Percentiles rank a stretch among this genome's conserved stretches.
phyloP scores from a whole-genome alignment of 768 basidiomycete species.

The Amanita inopinata region DNA sequence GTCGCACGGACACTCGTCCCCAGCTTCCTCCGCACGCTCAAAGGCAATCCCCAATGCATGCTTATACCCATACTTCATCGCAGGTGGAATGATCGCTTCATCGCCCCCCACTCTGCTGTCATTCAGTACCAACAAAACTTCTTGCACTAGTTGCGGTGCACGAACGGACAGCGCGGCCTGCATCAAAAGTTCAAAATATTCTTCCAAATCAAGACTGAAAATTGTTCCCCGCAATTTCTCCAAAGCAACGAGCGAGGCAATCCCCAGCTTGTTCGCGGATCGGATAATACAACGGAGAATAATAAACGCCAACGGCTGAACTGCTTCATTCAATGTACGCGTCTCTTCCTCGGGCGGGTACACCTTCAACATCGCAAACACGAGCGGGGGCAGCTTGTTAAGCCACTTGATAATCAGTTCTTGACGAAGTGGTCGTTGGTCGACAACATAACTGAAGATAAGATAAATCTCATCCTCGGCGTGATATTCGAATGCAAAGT shows the following conservation, averaged over 20 bases:
- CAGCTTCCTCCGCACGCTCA: conserved; percentile 59
- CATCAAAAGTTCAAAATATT: conserved; percentile 47
- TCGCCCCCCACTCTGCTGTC: conserved; percentile 28
- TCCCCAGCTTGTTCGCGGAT: conserved; percentile 42
- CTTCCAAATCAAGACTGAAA: conserved; percentile 24
- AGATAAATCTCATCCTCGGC: conserved; percentile 46
- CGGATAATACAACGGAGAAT: conserved; percentile 42
- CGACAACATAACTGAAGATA: conserved; percentile 33
- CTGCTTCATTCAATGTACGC: conserved; percentile 20
- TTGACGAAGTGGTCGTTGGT: conserved; percentile 19
- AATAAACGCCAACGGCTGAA: conserved; percentile 18
- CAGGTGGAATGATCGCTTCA: conserved; percentile 15
- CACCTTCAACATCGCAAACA: conserved; percentile 39
- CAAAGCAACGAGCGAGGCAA: conserved; percentile 48
- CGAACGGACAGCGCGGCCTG: conserved; percentile 42
- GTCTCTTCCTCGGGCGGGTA: conserved; percentile 33
- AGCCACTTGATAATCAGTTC: conserved; percentile 30
- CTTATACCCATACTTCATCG: conserved; percentile 39
- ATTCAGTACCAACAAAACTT: conserved; percentile 49
- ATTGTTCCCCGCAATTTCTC: conserved; percentile 45
- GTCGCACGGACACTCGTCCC: conserved; percentile 57
- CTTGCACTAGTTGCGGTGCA: conserved; percentile 41
- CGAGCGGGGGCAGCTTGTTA: conserved; percentile 42
- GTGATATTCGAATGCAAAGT: conserved; percentile 37
- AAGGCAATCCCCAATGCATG: conserved; percentile 49